A percentile compares a stretch with the other conserved stretches of the same genome.
Conservation (phyloP, 1,284 basidiomycete species). For the Fistulina hepatica region DNA sequence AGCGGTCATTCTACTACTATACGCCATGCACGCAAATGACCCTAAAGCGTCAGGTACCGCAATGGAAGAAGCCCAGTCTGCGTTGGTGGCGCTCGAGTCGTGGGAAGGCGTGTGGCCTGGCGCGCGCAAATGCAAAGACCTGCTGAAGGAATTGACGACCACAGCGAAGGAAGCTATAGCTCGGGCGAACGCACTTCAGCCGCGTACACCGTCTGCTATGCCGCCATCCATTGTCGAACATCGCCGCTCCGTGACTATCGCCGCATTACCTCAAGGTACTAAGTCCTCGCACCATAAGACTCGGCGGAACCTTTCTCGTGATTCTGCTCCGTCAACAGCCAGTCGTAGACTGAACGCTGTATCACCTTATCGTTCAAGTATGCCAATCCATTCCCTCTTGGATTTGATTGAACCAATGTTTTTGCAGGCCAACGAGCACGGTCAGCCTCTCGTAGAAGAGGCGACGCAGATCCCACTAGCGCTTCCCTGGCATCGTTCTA, state of each 20-base stretch:
- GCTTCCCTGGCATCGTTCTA: constrained; percentile 29
- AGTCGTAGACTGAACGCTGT: constrained; percentile 49
- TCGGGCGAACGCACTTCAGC: constrained; percentile 23
- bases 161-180: constrained; percentile 59
- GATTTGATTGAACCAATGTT: constrained; percentile 15
- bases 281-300: constrained; percentile 41
- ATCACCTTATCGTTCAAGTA: constrained; percentile 57
- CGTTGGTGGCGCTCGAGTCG: constrained; percentile 58
- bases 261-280: constrained; percentile 38
- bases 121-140: constrained; percentile 74
- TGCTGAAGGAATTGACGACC: constrained; percentile 55
- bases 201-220: constrained; percentile 23
- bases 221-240: constrained; percentile 34
- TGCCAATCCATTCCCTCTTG: constrained; percentile 12
- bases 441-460: constrained; percentile 63
- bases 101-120: constrained; percentile 88
- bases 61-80: constrained; percentile 73
- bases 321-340: constrained; percentile 21
- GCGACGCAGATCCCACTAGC: constrained; percentile 41
- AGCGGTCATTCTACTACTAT: constrained; percentile 77
- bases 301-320: constrained; percentile 31
- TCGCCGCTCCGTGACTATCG: constrained; percentile 38
- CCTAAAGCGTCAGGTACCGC: constrained; percentile 56
- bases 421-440: constrained; percentile 50
- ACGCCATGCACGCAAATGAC: constrained; percentile 77